Evolutionary conservation across 2,329 filamentous ascomycete species (phyloP), one percentile per base, ranked within the genome.

Genomic region (Claviceps monticola): DNA sequence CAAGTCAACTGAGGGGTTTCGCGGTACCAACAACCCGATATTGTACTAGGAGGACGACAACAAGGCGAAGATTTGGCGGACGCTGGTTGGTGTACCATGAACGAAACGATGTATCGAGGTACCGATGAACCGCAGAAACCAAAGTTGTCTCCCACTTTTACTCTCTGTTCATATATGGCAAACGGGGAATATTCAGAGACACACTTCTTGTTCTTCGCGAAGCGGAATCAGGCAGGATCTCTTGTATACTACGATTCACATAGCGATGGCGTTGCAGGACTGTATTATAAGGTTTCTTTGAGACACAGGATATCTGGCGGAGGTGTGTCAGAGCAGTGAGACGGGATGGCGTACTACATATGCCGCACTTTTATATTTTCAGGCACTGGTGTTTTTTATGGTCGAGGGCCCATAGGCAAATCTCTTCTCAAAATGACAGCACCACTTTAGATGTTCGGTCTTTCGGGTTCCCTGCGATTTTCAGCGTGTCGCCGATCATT

Each of bases 241-340:
- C 38, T 52, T 68, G 67, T 68, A 70, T 61, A 65, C 61, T 63
- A 68, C 48, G 57, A 59, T 65, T 67, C 67, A 61, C 68, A 71
- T 68, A 71, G 69, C 69, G 69, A 69, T 64, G 68, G 69, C 69
- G 69, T 71, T 62, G 55, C 55, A 47, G 55, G 49, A 58, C 61
- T 62, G 57, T 34, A 34, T 50, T 59, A 44, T 53, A 19, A 16
- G 6, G 41, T 13, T 19, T 9, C 41, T 5, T 13, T 11, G 17
- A 13, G 17, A 52, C 45, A 56, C 56, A 50, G 48, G 52, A 48
- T 29, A 19, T 2, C 7, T 17, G 8, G 36, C 21, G 44, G 5
- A 43, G 7, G 16, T 37, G 48, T 23, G 38, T 46, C 16, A 45
- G 16, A 47, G 4, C 38, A 16, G 23, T 39, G 26, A 17, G 45